Percentiles rank a stretch among this genome's conserved stretches.
Conservation (phyloP, 768 basidiomycete genomes). For the Tylopilus rubrobrunneus region DNA sequence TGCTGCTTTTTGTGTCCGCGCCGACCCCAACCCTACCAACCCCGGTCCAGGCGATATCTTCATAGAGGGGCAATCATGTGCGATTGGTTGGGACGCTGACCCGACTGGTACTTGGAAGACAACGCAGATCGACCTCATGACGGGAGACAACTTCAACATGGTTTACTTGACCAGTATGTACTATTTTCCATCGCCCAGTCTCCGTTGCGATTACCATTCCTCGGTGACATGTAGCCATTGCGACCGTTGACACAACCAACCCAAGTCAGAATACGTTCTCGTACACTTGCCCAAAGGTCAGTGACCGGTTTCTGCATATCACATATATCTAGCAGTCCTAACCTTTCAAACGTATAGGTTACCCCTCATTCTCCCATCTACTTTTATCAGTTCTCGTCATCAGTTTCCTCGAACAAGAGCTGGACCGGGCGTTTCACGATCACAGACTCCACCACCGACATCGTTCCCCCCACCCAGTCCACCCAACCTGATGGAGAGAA, state of each 20-base stretch:
- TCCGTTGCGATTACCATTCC: neutral
- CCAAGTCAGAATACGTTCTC: slow-evolving; percentile 40
- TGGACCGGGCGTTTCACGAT: slow-evolving; percentile 84
- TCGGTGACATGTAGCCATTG: slow-evolving; percentile 46
- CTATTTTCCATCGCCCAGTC: neutral
- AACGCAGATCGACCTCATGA: slow-evolving; percentile 79
- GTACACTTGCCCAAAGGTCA: slow-evolving; percentile 66
- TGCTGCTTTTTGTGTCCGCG: slow-evolving; percentile 38
- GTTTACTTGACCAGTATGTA: slow-evolving; percentile 59
- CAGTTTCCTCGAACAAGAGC: slow-evolving; percentile 33
- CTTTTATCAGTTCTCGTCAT: slow-evolving; percentile 73
- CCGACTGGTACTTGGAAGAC: slow-evolving; percentile 57
- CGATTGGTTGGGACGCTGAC: slow-evolving; percentile 58
- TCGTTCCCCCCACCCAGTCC: slow-evolving; percentile 46
- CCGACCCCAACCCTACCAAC: slow-evolving; percentile 53
- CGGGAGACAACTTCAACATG: slow-evolving; percentile 71
- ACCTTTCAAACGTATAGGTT: slow-evolving; percentile 39
- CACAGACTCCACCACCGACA: slow-evolving; percentile 44
- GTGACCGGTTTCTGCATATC: slow-evolving; percentile 11
- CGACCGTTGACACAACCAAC: slow-evolving; percentile 61
- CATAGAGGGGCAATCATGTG: slow-evolving; percentile 54
- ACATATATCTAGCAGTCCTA: too few species aligned
- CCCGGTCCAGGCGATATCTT: slow-evolving; percentile 60
- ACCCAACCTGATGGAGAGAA: slow-evolving; percentile 47
- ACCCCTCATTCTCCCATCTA: slow-evolving; percentile 63